Base-by-base conservation (phyloP, 2,329 filamentous ascomycete genomes). In the Paraconiothyrium sp. region DNA sequence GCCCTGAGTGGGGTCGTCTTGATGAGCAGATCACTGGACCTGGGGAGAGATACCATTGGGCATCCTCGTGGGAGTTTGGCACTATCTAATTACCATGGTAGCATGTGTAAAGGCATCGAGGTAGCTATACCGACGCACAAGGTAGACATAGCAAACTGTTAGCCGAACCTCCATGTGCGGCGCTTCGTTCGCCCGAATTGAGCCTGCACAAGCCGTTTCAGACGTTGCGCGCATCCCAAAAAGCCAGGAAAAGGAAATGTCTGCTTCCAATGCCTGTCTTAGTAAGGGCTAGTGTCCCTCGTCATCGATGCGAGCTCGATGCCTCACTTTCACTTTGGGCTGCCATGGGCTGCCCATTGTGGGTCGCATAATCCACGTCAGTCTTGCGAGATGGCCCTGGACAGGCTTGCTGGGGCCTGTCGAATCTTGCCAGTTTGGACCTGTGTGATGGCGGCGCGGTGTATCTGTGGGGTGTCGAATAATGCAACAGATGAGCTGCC, bases 1-100 rank as follows among this genome's bases (percentile, higher is more conserved):
- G 74, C 63, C 74, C 74, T 32, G 74, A 76, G 61, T 76, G 74
- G 74, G 70, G 71, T 57, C 72, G 74, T 46, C 58, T 75, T 44
- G 58, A 60, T 46, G 69, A 75, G 67, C 74, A 76, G 64, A 68
- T 75, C 48, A 71, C 67, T 20, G 74, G 72, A 1, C 73, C 73
- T 41, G 73, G 73, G 41, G 59, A 75, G 32, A 73, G 71, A 65
- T 76, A 76, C 66, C 70, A 72, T 61, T 76, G 74, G 74, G 65
- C 71, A 60, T 70, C 72, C 22, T 70, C 70, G 39, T 76, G 74
- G 74, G 68, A 68, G 24, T 76, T 76, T 70, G 73, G 72, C 10
- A 67, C 69, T 10, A 59, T 74, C 46, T 71, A 60, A 57, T 56
- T 11, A 14, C 14, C 47, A n/a, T 35, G 56, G 54, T 11, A 14